Evolutionary conservation across 139 green algal genomes (phyloP).

Genomic region (Micromonas pusilla): DNA sequence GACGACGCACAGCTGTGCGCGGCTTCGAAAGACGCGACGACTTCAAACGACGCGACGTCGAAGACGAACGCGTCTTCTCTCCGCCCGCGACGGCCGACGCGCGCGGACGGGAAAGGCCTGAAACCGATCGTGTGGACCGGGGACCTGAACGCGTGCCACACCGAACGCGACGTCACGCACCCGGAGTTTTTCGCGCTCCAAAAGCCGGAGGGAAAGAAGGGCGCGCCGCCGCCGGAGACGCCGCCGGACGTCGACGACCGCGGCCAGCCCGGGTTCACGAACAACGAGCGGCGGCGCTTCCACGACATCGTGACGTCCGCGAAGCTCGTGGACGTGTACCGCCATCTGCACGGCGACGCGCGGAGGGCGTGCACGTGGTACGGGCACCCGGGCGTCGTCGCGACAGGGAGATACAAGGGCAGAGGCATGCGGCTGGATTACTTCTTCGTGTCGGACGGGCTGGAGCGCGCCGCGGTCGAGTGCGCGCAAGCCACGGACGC

Average conservation of each 20-base stretch:
- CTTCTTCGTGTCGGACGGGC: neutral
- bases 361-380: neutral
- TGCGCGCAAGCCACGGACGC: neutral
- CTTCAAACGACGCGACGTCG: too few species aligned
- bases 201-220: neutral
- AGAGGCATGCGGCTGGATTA: constrained; percentile 1
- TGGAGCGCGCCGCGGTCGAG: neutral
- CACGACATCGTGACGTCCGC: neutral
- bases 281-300: constrained; percentile 21
- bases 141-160: constrained; percentile 19
- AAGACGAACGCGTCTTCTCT: too few species aligned
- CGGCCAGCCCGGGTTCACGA: constrained; percentile 27
- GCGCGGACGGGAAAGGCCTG: too few species aligned
- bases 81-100: too few species aligned
- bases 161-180: constrained; percentile 17
- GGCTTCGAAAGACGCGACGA: too few species aligned
- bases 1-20: too few species aligned
- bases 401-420: neutral
- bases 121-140: constrained; percentile 12
- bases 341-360: neutral
- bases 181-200: constrained; percentile 12
- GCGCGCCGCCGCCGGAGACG: constrained; percentile 4
- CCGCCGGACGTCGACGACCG: constrained; percentile 2
- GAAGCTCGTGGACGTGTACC: neutral
- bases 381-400: neutral